These are phyloP conservation scores for Phanerodontia chrysosporium DNA, from an alignment of 768 basidiomycete genomes.

Conservation along the genomic window DNA sequence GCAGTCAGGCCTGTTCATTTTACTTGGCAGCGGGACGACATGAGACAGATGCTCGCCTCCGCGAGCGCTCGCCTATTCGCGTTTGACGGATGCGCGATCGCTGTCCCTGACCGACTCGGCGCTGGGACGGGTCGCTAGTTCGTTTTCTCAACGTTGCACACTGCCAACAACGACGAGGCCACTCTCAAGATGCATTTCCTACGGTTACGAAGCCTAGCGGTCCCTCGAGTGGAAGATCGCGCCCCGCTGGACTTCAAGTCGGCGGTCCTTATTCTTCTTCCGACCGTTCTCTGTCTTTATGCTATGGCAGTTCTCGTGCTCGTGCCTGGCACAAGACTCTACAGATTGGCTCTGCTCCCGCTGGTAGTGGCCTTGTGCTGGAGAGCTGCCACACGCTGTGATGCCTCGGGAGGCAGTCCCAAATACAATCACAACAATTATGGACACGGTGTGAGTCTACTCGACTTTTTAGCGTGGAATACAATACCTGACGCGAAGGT, in stretches of 20 bases:
- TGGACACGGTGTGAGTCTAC: conserved; percentile 7
- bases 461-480: neutral
- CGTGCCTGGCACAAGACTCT: neutral
- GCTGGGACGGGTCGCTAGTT: neutral
- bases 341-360: neutral
- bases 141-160: neutral
- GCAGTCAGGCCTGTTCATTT: neutral
- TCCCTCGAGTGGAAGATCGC: neutral
- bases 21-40: neutral
- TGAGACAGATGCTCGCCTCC: neutral
- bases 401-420: neutral
- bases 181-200: no score
- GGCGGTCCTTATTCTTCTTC: neutral
- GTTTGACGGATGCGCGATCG: neutral
- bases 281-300: conserved; percentile 3
- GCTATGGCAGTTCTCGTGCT: conserved; percentile 8
- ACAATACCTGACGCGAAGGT: neutral
- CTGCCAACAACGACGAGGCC: no score
- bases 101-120: neutral
- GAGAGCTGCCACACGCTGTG: neutral
- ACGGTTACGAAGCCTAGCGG: no score
- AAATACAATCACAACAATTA: conserved; percentile 2
- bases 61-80: neutral
- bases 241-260: neutral
- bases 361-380: neutral